phyloP scores from a whole-genome alignment of 2,329 filamentous ascomycete species.

The Fusarium tupiense region DNA sequence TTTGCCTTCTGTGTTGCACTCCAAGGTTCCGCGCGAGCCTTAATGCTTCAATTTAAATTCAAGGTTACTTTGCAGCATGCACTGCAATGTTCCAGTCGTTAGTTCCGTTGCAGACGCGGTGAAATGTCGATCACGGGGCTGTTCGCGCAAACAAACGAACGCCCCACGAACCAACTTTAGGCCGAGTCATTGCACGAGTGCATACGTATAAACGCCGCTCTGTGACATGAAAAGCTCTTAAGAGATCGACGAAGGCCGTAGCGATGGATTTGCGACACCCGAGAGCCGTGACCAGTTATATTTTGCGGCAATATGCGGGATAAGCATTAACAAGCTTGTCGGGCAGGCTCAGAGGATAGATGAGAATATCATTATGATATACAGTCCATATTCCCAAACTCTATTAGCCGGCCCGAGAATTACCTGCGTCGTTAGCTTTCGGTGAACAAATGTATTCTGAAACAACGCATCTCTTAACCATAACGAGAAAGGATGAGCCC shows the following conservation, averaged over 20 bases:
- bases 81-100: neutral
- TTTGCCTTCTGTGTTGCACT: neutral
- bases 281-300: slow-evolving; percentile 37
- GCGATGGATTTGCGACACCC: slow-evolving; percentile 22
- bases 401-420: neutral
- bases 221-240: slow-evolving; percentile 34
- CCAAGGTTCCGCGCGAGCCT: neutral
- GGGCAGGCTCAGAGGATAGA: neutral
- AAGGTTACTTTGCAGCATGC: neutral
- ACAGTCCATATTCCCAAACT: neutral
- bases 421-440: neutral
- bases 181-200: slow-evolving; percentile 30
- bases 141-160: slow-evolving; percentile 10
- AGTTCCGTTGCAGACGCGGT: neutral
- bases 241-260: slow-evolving; percentile 36
- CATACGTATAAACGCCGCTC: neutral
- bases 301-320: slow-evolving; percentile 17
- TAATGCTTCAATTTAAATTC: neutral
- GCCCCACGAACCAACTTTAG: slow-evolving; percentile 23
- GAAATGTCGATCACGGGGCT: slow-evolving; percentile 23
- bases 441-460: slow-evolving; percentile 3
- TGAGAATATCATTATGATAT: neutral
- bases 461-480: neutral
- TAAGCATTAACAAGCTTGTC: neutral
- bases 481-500: neutral